Conservation (phyloP, 305 asterid genomes). For the Rubia tinctorum region DNA sequence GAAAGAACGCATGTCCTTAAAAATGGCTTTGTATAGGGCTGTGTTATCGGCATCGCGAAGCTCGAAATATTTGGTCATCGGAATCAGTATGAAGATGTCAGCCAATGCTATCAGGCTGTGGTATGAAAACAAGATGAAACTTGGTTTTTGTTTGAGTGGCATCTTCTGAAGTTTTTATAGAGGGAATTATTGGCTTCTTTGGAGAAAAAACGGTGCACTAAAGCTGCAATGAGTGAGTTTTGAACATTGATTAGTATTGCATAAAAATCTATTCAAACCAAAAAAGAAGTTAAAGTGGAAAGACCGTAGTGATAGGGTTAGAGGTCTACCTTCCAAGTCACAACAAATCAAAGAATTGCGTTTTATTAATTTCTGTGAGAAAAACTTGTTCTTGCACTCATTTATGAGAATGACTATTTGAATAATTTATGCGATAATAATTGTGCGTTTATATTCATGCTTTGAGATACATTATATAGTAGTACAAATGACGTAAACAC, state of each 20-base stretch:
- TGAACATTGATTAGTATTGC: neutral
- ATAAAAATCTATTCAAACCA: neutral
- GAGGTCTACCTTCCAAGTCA: neutral
- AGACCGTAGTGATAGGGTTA: neutral
- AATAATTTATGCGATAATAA: too few relatives aligned
- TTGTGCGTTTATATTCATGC: too few relatives aligned
- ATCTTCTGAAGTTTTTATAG: neutral
- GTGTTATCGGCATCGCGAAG: neutral
- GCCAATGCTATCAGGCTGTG: neutral
- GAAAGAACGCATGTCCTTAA: neutral
- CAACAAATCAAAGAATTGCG: too few relatives aligned
- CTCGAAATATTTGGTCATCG: neutral
- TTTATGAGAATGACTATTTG: too few relatives aligned
- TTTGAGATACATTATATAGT: too few relatives aligned
- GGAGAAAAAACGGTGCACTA: too few relatives aligned
- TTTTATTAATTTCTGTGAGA: too few relatives aligned
- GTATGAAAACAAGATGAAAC: conserved; percentile 8
- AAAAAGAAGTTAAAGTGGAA: neutral
- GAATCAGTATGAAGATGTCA: neutral
- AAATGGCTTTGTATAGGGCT: neutral
- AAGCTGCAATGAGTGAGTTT: neutral
- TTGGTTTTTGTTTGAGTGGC: neutral
- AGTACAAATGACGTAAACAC: too few relatives aligned
- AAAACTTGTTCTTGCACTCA: too few relatives aligned
- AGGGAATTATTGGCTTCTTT: too few relatives aligned